phyloP scores from a whole-genome alignment of 208 protist species.

The Blastocrithidia nonstop region DNA sequence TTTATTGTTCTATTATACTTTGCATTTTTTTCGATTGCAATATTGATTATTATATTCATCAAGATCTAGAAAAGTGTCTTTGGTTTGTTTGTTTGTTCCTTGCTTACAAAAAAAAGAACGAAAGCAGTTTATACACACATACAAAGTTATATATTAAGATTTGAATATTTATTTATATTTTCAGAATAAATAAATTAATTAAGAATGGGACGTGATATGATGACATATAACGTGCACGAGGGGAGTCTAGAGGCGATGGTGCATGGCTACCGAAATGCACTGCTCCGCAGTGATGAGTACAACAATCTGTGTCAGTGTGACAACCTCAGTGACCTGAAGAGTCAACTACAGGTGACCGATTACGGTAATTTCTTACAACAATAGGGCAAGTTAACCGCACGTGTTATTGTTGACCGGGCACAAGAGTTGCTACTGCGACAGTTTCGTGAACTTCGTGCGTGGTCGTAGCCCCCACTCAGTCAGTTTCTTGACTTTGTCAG shows the following conservation, averaged over 20 bases:
- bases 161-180: neutral
- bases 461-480: constrained; percentile 89
- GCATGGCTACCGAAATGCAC: constrained; percentile 81
- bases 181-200: neutral
- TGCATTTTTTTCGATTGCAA: neutral
- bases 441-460: constrained; percentile 91
- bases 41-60: neutral
- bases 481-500: constrained; percentile 98
- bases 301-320: constrained; percentile 96
- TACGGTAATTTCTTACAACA: constrained; percentile 97
- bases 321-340: constrained; percentile 95
- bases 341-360: constrained; percentile 93
- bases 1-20: neutral
- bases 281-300: constrained; percentile 93
- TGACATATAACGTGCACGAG: constrained; percentile 77
- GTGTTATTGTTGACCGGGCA: constrained; percentile 81
- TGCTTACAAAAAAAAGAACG: neutral
- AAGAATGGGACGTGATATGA: constrained; percentile 40
- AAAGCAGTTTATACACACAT: constrained; percentile 2
- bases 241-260: constrained; percentile 82
- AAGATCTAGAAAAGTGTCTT: neutral
- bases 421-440: constrained; percentile 93
- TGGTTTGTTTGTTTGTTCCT: constrained; percentile 2
- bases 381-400: constrained; percentile 83
- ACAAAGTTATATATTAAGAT: neutral